Evolutionary conservation across 176 grass and related monocot species (phyloP).

Genomic region (Eragrostis curvula): DNA sequence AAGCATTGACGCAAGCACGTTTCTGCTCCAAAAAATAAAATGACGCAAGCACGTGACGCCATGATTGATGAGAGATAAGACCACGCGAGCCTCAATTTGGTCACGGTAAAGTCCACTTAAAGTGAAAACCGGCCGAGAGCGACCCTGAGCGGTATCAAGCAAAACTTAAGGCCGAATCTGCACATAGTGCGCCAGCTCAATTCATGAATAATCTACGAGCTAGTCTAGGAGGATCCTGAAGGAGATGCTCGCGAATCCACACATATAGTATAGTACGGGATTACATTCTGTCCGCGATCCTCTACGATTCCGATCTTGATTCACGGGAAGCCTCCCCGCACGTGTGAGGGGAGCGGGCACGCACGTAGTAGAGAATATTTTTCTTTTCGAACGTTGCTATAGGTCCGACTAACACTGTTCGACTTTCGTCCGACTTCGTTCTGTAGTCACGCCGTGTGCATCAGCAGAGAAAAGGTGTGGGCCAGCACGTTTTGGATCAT

Average conservation of each 20-base stretch:
- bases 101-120: constrained; percentile 3
- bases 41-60: neutral
- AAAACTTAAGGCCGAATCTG: neutral
- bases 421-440: too few species aligned
- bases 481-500: too few species aligned
- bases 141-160: neutral
- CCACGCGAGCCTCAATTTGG: neutral
- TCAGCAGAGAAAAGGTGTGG: too few species aligned
- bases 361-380: neutral
- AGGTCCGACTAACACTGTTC: too few species aligned
- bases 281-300: too few species aligned
- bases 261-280: neutral
- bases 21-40: too few species aligned
- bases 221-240: too few species aligned
- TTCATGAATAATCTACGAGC: neutral
- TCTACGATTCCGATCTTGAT: neutral
- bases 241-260: too few species aligned
- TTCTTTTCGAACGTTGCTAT: too few species aligned
- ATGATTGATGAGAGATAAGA: neutral
- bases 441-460: too few species aligned
- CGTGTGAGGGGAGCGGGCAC: neutral
- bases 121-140: neutral
- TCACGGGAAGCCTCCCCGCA: neutral
- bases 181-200: neutral
- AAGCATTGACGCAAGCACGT: neutral